phyloP scores from a whole-genome alignment of 139 green algal species.

The Coccomyxa sp. region DNA sequence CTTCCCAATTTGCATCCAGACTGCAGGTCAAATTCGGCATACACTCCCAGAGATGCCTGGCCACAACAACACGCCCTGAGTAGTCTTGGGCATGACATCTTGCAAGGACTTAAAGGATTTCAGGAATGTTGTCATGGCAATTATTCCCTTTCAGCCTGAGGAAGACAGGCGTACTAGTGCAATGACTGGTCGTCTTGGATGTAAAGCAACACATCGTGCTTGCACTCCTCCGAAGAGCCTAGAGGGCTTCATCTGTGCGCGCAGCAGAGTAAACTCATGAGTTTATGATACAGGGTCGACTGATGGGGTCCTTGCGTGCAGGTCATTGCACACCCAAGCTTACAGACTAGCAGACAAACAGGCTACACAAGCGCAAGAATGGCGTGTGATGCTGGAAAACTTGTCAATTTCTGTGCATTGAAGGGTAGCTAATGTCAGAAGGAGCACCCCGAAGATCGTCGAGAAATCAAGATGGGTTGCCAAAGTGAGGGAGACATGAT shows the following conservation, averaged over 20 bases:
- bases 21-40: slow-evolving; percentile 19
- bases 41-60: background rate
- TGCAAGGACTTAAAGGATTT: too few relatives aligned
- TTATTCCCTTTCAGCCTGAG: background rate
- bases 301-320: too few relatives aligned
- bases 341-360: too few relatives aligned
- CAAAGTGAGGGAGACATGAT: background rate
- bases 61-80: background rate
- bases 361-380: background rate
- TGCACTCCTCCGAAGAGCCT: slow-evolving; percentile 8
- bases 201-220: slow-evolving; percentile 16
- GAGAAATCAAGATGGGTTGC: slow-evolving; percentile 15
- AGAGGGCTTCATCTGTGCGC: slow-evolving; percentile 9
- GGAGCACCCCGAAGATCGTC: slow-evolving; percentile 15
- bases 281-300: too few relatives aligned
- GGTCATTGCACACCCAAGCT: too few relatives aligned
- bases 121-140: too few relatives aligned
- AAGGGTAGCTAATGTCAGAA: background rate
- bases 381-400: background rate
- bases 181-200: slow-evolving; percentile 15
- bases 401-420: background rate
- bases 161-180: slow-evolving; percentile 2
- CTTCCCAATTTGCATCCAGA: slow-evolving; percentile 21
- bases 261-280: too few relatives aligned
- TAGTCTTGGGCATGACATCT: too few relatives aligned